Evolutionary conservation across 2,329 filamentous ascomycete genomes (phyloP).

Genomic region (Penicillium sp.): DNA sequence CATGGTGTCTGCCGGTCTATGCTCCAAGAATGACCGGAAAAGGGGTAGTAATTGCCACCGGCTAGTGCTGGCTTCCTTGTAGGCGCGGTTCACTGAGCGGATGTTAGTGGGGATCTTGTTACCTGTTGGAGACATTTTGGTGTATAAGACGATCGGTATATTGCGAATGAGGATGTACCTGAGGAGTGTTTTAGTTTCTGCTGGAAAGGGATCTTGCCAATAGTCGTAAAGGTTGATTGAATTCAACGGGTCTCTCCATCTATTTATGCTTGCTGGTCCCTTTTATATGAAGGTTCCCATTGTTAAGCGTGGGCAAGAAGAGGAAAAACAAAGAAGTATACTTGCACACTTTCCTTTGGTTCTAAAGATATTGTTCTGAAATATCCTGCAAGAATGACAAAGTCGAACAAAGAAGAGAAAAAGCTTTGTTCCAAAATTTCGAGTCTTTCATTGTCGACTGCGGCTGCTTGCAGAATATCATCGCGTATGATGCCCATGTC

Average conservation of each 20-base stretch:
- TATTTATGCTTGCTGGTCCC: not conserved
- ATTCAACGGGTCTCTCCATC: not conserved
- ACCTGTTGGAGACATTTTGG: not conserved
- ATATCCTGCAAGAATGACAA: not conserved
- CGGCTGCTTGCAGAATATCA: not conserved
- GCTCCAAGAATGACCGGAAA: not conserved
- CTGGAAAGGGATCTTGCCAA: not conserved
- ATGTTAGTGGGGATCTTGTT: not conserved
- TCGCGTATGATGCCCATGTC: not conserved
- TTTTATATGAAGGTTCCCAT: not conserved
- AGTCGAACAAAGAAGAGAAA: not conserved
- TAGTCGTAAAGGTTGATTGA: not conserved
- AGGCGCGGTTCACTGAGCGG: not conserved
- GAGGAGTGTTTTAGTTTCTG: too few relatives aligned
- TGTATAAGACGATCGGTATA: not conserved
- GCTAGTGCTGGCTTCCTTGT: not conserved
- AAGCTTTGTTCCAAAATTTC: not conserved
- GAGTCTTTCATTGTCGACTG: not conserved
- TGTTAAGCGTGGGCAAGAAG: not conserved
- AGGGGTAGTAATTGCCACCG: not conserved
- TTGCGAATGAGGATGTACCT: not conserved
- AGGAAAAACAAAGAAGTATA: not conserved
- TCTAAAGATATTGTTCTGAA: not conserved
- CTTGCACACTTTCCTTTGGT: not conserved
- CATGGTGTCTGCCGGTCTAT: not conserved